Evolutionary conservation across 2,329 filamentous ascomycete species (phyloP), one percentile per base, ranked within the genome.

Genomic region (Xylogone sp.): DNA sequence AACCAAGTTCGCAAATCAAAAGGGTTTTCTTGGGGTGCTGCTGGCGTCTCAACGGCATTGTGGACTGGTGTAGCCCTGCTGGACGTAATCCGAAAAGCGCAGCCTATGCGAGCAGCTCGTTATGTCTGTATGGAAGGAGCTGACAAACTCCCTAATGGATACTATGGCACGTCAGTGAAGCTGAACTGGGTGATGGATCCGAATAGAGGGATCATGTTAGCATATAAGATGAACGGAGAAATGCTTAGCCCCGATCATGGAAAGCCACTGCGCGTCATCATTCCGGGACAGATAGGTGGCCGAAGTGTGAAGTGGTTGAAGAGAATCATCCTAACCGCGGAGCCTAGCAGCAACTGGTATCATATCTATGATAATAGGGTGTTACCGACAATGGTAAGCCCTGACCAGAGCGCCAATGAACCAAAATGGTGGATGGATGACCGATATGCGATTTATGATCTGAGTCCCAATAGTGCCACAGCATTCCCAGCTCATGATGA

Each of bases 361-460:
- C 92, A 97, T 68, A 90, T 95, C 56, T 92, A 94, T 68, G 92
- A 97, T 67, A 97, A 97, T 65, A 77, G 90, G 53, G 90, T 97
- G 1, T 71, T 97, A 39, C 92, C 92, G 58, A 96, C 90, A 0
- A 92, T 85, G 79, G 78, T 96, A 16, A 86, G 85, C 10, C 90
- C 92, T 0, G 90, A 96, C 59, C 85, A 87, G 65, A 86, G 88
- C 53, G 84, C 85, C 2, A 81, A 87, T 56, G 75, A 91, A 49
- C 81, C 83, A 0, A 81, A 86, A 20, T 89, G 85, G 73, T 97
- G 92, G 92, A 86, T 75, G 61, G 92, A 97, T 65, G 91, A 96
- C 57, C 80, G 89, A 54, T 96, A 96, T 63, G 90, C 90, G 19
- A 96, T 97, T 54, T 96, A 96, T 66, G 92, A 96, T 60, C 78